phyloP scores from a whole-genome alignment of 75 land plant species.

The Cunninghamia lanceolata region DNA sequence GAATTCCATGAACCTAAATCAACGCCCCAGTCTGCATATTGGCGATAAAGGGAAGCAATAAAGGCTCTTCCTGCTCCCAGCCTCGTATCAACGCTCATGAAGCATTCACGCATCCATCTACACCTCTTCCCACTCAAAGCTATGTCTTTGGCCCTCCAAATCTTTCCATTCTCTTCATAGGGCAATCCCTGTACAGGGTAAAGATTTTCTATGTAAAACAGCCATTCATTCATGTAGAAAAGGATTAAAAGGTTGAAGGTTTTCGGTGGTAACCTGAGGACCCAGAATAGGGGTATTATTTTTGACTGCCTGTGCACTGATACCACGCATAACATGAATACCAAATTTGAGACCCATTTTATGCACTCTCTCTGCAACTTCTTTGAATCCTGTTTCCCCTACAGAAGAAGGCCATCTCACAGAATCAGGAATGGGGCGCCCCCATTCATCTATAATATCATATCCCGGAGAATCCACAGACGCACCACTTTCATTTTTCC shows the following conservation, averaged over 20 bases:
- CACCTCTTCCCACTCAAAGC: slow-evolving; percentile 53
- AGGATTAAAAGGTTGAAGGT: slow-evolving; percentile 1
- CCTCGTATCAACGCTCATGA: slow-evolving; percentile 69
- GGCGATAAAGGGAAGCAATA: slow-evolving; percentile 71
- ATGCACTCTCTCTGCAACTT: slow-evolving; percentile 78
- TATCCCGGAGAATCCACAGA: slow-evolving; percentile 22
- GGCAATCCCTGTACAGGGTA: slow-evolving; percentile 37
- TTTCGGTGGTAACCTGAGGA: too few species aligned
- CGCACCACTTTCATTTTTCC: slow-evolving; percentile 27
- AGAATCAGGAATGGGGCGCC: slow-evolving; percentile 52
- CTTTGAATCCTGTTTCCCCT: slow-evolving; percentile 68
- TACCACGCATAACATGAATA: slow-evolving; percentile 96
- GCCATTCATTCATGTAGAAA: neutral
- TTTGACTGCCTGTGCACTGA: slow-evolving; percentile 73
- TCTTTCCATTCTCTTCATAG: slow-evolving; percentile 35
- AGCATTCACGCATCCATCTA: slow-evolving; percentile 78
- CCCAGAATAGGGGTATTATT: slow-evolving; percentile 71
- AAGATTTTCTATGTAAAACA: too few species aligned
- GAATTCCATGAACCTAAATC: slow-evolving; percentile 68
- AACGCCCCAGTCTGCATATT: slow-evolving; percentile 92
- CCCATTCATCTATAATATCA: slow-evolving; percentile 44
- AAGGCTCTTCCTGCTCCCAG: slow-evolving; percentile 77
- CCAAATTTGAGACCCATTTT: slow-evolving; percentile 94
- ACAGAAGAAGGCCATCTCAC: slow-evolving; percentile 85
- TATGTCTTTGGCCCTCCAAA: slow-evolving; percentile 77